Conservation (phyloP, 768 basidiomycete species). For the Trametes elegans region DNA sequence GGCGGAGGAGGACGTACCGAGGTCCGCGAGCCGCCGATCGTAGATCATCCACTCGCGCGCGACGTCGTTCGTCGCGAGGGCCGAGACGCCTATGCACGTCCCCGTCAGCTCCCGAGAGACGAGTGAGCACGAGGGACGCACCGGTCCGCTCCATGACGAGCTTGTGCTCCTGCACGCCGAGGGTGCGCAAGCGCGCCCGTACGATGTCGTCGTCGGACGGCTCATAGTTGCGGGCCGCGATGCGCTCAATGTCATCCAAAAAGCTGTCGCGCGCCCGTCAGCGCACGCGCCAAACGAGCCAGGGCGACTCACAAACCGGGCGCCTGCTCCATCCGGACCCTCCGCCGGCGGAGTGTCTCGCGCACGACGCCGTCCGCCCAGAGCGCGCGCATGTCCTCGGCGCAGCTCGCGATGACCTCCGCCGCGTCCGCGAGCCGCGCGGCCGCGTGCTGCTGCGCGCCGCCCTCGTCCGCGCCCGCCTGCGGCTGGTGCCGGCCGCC, state of each 20-base stretch:
- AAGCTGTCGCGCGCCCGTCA: slow-evolving; percentile 43
- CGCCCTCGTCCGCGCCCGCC: slow-evolving; percentile 31
- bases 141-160: slow-evolving; percentile 42
- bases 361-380: slow-evolving; percentile 60
- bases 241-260: slow-evolving; percentile 63
- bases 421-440: slow-evolving; percentile 40
- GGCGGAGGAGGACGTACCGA: slow-evolving; percentile 42
- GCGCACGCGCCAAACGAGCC: not conserved
- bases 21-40: slow-evolving; percentile 75
- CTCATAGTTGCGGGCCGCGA: slow-evolving; percentile 56
- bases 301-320: slow-evolving; percentile 58
- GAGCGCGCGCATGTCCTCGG: slow-evolving; percentile 59
- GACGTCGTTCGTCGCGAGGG: slow-evolving; percentile 35
- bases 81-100: not conserved
- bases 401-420: slow-evolving; percentile 54
- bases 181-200: slow-evolving; percentile 64
- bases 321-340: slow-evolving; percentile 56
- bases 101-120: not conserved
- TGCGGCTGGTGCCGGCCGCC: slow-evolving; percentile 3
- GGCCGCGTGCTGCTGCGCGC: slow-evolving; percentile 2
- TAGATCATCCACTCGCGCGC: slow-evolving; percentile 68
- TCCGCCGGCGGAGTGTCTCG: slow-evolving; percentile 44
- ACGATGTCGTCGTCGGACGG: slow-evolving; percentile 75
- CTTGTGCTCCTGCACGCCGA: slow-evolving; percentile 60
- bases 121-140: slow-evolving; percentile 8